Base-by-base conservation (phyloP, 192 early-diverging fungal species). In the Coemansia sp. region DNA sequence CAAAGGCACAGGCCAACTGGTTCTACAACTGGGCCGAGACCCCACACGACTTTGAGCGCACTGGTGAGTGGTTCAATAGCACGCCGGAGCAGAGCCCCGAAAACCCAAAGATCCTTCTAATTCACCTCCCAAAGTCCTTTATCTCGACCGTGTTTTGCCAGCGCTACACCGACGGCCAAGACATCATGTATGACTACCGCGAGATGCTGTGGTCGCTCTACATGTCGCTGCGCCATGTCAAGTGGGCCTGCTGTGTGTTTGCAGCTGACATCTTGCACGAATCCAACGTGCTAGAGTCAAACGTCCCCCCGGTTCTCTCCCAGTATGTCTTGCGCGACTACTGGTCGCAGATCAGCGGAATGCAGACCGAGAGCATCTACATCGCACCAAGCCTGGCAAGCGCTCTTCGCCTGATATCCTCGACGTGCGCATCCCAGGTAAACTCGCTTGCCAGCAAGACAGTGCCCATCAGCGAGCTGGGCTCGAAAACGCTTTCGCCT, bases 11-110 rank as follows among this genome's bases (percentile, higher is more conserved):
- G 29, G 55, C 51, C 24, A 58, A 46, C 46, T 73, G 70, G 70
- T 64, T 66, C 51, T 73, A 55, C 59, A 55, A 45, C 59, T 61
- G 58, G 70, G 64, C 63, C 9, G 70, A 67, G 32, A 67, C 64
- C 15, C 70, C 70, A 0, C 27, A 3, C 9, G 70, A 73, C 35
- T 66, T 62, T 53, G 30, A 26, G 25, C 63, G 46, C 36, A 55
- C 63, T 0, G 70, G 63, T 19, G 47, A 41, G 32, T 73, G 70
- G 70, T 73, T 73, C 27, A 43, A 33, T 22, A 19, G 26, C 22
- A n/a, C 47, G 9, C 37, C 55, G 13, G 10, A 57, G 37, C n/a
- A 28, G 9, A 27, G 20, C 9, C 24, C 45, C 7, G 20, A 43
- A 11, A 65, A 56, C n/a, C 49, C 45, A 10, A 53, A 58, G 33